Evolutionary conservation across 2,329 filamentous ascomycete species (phyloP).

Genomic region (Penicillium concentricum): DNA sequence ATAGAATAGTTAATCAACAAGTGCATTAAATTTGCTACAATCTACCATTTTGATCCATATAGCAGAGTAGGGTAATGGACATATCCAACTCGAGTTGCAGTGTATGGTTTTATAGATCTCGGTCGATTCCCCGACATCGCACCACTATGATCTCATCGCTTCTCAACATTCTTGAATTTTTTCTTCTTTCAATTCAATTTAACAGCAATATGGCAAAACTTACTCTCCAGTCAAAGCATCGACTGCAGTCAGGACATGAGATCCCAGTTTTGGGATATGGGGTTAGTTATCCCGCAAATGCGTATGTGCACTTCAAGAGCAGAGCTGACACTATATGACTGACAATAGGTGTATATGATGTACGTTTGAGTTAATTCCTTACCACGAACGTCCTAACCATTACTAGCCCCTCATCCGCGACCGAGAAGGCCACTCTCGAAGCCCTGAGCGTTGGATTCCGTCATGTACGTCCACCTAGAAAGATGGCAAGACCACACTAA

Average conservation of each 20-base stretch:
- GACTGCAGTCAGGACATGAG: slow-evolving; percentile 59
- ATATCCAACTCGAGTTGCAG: not conserved
- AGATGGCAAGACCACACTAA: not conserved
- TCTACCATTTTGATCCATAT: no score
- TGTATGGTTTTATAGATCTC: not conserved
- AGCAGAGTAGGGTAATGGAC: not conserved
- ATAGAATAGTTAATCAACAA: not conserved
- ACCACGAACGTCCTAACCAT: not conserved
- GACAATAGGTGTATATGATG: slow-evolving; percentile 35
- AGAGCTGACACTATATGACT: not conserved
- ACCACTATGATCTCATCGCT: not conserved
- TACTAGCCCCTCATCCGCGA: slow-evolving; percentile 26
- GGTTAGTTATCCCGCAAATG: slow-evolving; percentile 37
- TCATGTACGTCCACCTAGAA: slow-evolving; percentile 23
- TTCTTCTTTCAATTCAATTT: not conserved
- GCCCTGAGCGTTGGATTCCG: slow-evolving; percentile 32
- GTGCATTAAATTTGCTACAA: not conserved
- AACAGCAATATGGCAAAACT: slow-evolving; percentile 21
- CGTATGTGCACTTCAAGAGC: not conserved
- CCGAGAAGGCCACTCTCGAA: slow-evolving; percentile 27
- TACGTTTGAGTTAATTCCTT: slow-evolving; percentile 11
- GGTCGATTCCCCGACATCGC: not conserved
- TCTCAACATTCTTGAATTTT: not conserved
- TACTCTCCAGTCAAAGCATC: slow-evolving; percentile 42
- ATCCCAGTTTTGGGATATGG: slow-evolving; percentile 62